Evolutionary conservation across 176 grass and related monocot species (phyloP), one percentile per base, ranked within the genome.

Genomic region (Aegilops speltoides): DNA sequence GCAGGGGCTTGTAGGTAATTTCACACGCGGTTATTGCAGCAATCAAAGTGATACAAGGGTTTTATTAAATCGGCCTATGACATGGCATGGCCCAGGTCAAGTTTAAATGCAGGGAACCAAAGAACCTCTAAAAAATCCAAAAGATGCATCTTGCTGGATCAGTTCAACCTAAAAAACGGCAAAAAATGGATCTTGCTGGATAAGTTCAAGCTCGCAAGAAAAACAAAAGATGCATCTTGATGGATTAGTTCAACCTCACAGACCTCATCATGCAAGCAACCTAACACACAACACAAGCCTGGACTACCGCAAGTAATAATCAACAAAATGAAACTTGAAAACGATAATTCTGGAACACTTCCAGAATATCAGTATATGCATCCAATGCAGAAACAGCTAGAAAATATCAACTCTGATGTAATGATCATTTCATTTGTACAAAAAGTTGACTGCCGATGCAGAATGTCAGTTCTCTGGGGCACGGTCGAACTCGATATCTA

Each of bases 391-490:
- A 29, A 76, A 15, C 69, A 82, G 14, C 76, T 43, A 3, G 16
- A 60, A 45, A 77, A 82, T 15, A 10, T 66, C 16, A 76, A 10
- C 22, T 22, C 83, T 34, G 24, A 52, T 68, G 40, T 41, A 38
- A 24, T 46, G 34, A 16, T 56, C 20, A 77, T 32, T 60, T 56
- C 34, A 52, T 88, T 36, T 63, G 64, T 79, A 84, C 64, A 83
- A 79, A 28, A 79, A 63, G 52, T 5, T 36, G 12, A 67, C 14
- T 17, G 26, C 36, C 16, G 33, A 78, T 78, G 17, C 64, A 83
- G 33, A 24, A 69, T 62, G 38, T 70, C 20, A 37, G 25, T 25
- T 63, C 52, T 66, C 29, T 46, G 19, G 15, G 19, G 50, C 54
- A 37, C n/a, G 22, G 34, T 62, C 63, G 6, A 62, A 72, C 37